Base-by-base conservation (phyloP, 2,329 filamentous ascomycete genomes). In the Rutstroemia sydowiana region DNA sequence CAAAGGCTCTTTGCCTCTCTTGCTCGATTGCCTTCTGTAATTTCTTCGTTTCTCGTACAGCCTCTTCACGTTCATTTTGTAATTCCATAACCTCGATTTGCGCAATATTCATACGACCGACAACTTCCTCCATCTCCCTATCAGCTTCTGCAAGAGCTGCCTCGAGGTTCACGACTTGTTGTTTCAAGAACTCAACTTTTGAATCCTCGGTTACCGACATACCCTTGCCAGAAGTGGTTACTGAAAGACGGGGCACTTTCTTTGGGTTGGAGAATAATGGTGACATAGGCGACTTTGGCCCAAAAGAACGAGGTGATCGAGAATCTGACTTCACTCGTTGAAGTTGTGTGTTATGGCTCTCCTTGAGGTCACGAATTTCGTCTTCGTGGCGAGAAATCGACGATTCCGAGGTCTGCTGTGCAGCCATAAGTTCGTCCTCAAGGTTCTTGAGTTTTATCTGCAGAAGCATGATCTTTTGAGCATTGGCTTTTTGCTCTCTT, bases 331-430 rank as follows among this genome's bases (percentile, higher is more conserved):
- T 84, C 63, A 89, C 79, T 13, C 92, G 85, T 59, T 84, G 82
- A 30, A 97, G 78, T 63, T 93, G 87, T 16, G 76, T 75, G 64
- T 80, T 88, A 64, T 93, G 84, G 54, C 81, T 86, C 51, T 95
- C 88, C 59, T 85, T 84, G 50, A 97, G 72, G 20, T 78, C 74
- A 16, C 79, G 73, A 34, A 95, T 78, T 69, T 96, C 90, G 34
- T 93, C 88, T 67, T 97, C 93, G 64, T 96, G 90, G 45, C 82
- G 84, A 40, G 80, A 73, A 52, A 97, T 81, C 36, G 84, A 84
- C 45, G 92, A 90, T 66, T 98, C 93, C 0, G 89, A 92, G 18
- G 86, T 80, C 52, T 88, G 84, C 68, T 97, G 92, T 1, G 92
- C 89, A 18, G 81, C 72, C 49, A 95, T 76, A 20, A 98, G 79